Evolutionary conservation across 2,329 filamentous ascomycete genomes (phyloP).

Genomic region (Pseudocercospora fuligena): DNA sequence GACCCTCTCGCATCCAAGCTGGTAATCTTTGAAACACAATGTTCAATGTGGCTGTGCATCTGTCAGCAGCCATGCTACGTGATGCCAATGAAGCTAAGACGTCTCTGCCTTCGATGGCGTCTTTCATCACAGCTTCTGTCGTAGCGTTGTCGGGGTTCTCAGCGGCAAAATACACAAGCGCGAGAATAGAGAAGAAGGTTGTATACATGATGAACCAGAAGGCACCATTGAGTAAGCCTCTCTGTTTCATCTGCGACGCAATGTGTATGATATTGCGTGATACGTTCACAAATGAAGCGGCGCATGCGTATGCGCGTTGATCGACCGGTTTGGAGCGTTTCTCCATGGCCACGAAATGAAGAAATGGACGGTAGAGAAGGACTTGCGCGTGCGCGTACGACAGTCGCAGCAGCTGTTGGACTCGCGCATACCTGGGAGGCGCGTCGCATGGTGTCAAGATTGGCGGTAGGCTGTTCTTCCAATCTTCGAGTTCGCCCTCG

Average conservation of each 20-base stretch:
- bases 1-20: constrained; percentile 55
- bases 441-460: constrained; percentile 79
- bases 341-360: constrained; percentile 76
- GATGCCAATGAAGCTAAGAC: constrained; percentile 79
- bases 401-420: constrained; percentile 77
- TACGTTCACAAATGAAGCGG: constrained; percentile 68
- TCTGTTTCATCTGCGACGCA: constrained; percentile 75
- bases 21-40: constrained; percentile 85
- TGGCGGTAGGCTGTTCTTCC: constrained; percentile 71
- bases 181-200: constrained; percentile 79
- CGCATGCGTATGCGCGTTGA: constrained; percentile 77
- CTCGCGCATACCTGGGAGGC: constrained; percentile 68
- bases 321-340: constrained; percentile 62
- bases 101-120: constrained; percentile 83
- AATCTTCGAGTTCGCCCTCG: constrained; percentile 65
- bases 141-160: constrained; percentile 78
- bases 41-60: constrained; percentile 77
- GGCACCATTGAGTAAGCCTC: constrained; percentile 75
- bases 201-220: constrained; percentile 90
- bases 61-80: constrained; percentile 85
- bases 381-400: constrained; percentile 84
- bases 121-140: constrained; percentile 78
- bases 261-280: constrained; percentile 79
- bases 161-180: constrained; percentile 77
- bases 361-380: constrained; percentile 79